Conservation (phyloP, 2,329 filamentous ascomycete species). For the Emergomyces pasteurianus region DNA sequence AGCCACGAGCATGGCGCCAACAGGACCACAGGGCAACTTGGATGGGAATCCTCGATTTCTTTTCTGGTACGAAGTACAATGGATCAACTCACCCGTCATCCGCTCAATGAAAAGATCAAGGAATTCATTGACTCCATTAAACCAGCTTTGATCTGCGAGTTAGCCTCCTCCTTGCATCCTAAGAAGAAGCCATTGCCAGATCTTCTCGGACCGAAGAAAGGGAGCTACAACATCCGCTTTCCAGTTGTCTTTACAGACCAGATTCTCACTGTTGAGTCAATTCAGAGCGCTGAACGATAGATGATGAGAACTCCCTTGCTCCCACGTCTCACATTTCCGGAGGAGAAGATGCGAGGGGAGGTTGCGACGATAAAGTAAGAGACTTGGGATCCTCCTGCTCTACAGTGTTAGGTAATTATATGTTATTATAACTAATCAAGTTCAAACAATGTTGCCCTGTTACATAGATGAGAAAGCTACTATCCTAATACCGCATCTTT, state of each 20-base stretch:
- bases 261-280: too few relatives aligned
- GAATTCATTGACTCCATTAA: conserved; percentile 1
- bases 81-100: conserved; percentile 5
- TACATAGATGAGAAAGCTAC: too few relatives aligned
- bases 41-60: too few relatives aligned
- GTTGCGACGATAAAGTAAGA: background rate
- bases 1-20: too few relatives aligned
- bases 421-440: too few relatives aligned
- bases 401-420: too few relatives aligned
- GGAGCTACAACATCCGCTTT: conserved; percentile 5
- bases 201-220: conserved; percentile 2
- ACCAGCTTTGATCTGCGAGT: conserved; percentile 1
- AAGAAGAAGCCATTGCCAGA: background rate
- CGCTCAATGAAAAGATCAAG: background rate
- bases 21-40: too few relatives aligned
- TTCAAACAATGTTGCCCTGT: too few relatives aligned
- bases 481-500: too few relatives aligned
- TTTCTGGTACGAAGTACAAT: too few relatives aligned
- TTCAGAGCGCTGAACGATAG: background rate
- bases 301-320: conserved; percentile 7
- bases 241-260: conserved; percentile 5
- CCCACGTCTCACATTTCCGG: background rate
- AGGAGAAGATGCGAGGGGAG: background rate
- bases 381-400: too few relatives aligned
- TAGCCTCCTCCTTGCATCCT: conserved; percentile 5